Percentiles rank a stretch among this genome's conserved stretches.
Conservation (phyloP, 805 yeast species). For the Candida vartiovaarae region DNA sequence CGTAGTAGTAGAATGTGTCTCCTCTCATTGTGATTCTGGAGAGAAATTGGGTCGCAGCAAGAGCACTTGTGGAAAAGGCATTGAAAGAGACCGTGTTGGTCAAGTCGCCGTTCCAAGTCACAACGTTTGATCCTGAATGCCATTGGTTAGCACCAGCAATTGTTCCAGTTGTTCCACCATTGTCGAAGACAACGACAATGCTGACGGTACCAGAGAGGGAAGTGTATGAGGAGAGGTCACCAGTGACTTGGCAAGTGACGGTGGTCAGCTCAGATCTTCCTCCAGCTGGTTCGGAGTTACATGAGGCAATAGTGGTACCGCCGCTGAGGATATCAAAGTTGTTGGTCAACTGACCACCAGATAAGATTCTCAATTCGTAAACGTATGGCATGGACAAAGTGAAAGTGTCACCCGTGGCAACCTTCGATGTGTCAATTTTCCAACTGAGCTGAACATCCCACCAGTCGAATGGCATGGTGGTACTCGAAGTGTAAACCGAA, state of each 20-base stretch:
- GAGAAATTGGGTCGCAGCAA: background rate
- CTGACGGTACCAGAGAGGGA: constrained; percentile 4
- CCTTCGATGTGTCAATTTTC: constrained; percentile 3
- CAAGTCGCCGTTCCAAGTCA: constrained; percentile 10
- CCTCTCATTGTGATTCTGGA: constrained; percentile 12
- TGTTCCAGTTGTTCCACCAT: constrained; percentile 8
- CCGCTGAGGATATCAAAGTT: constrained; percentile 5
- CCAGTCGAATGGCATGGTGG: constrained; percentile 5
- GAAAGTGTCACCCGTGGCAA: constrained; percentile 12
- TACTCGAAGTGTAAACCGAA: too few relatives aligned
- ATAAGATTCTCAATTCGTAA: constrained; percentile 8
- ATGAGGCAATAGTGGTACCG: constrained; percentile 9
- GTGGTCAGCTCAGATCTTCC: constrained; percentile 3
- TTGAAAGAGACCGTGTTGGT: constrained; percentile 1
- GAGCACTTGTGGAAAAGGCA: background rate
- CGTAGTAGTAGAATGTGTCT: constrained; percentile 8
- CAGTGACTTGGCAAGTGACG: constrained; percentile 6
- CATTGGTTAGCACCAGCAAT: constrained; percentile 5
- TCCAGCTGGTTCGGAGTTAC: constrained; percentile 9
- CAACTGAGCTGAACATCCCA: constrained; percentile 5
- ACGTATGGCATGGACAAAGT: constrained; percentile 11
- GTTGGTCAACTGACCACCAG: constrained; percentile 1
- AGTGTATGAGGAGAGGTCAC: constrained; percentile 2
- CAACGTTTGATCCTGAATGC: constrained; percentile 9
- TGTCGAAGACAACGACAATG: constrained; percentile 8